Conservation (phyloP, 1,139 yeast species). For the Pichia sp. region DNA sequence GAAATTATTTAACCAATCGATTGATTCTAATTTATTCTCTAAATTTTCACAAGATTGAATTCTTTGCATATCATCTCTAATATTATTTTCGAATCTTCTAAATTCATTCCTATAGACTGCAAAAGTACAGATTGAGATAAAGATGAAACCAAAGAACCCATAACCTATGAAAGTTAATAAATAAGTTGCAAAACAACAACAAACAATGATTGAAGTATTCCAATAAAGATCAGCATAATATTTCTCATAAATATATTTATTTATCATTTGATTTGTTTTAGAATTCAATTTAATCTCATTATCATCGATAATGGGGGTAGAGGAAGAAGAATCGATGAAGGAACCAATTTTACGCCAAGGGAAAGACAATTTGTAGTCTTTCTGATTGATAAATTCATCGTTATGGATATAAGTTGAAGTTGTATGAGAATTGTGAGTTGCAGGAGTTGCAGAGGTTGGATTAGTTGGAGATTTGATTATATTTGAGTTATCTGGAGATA, state of each 20-base stretch:
- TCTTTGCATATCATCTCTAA: constrained; percentile 69
- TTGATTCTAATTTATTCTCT: constrained; percentile 58
- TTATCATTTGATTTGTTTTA: constrained; percentile 33
- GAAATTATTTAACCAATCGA: constrained; percentile 74
- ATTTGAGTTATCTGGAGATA: neutral
- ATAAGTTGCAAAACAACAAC: constrained; percentile 72
- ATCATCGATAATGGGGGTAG: constrained; percentile 16
- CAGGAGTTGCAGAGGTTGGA: neutral
- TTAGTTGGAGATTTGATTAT: too few relatives aligned
- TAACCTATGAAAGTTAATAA: constrained; percentile 46
- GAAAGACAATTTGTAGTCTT: constrained; percentile 17
- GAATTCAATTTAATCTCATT: constrained; percentile 14
- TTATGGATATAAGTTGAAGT: constrained; percentile 8
- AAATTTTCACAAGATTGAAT: constrained; percentile 50
- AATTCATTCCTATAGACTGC: constrained; percentile 65
- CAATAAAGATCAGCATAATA: constrained; percentile 68
- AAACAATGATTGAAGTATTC: constrained; percentile 56
- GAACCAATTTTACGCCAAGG: constrained; percentile 40
- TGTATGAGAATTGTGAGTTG: neutral
- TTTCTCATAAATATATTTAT: constrained; percentile 50
- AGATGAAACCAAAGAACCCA: constrained; percentile 48
- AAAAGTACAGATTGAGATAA: constrained; percentile 53
- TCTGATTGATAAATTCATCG: constrained; percentile 12
- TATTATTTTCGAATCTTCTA: constrained; percentile 63
- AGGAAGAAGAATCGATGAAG: constrained; percentile 26